A percentile compares a stretch with the other conserved stretches of the same genome.
phyloP scores from a whole-genome alignment of 1,284 basidiomycete species.

The Irpex lacteus region DNA sequence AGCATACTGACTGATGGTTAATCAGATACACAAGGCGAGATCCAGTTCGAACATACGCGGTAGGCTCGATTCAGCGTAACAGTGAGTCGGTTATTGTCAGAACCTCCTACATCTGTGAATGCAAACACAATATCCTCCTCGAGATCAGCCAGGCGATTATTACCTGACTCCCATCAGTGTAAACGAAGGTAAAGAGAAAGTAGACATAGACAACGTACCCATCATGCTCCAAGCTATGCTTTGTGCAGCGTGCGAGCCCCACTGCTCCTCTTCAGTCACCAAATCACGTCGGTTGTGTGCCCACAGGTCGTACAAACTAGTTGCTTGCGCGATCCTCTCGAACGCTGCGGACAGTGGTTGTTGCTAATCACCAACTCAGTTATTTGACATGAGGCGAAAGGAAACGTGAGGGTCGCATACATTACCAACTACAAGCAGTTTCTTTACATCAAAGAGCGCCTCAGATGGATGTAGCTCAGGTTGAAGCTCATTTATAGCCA shows the following conservation, averaged over 20 bases:
- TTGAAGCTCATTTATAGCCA: conserved; percentile 70
- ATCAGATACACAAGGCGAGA: neutral
- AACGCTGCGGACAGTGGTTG: conserved; percentile 72
- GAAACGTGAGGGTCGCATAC: conserved; percentile 29
- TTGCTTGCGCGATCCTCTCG: conserved; percentile 61
- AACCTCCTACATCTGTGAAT: conserved; percentile 54
- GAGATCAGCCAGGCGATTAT: conserved; percentile 55
- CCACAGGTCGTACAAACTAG: conserved; percentile 71
- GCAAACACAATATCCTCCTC: conserved; percentile 70
- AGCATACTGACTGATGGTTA: conserved; percentile 44
- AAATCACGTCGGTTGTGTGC: conserved; percentile 51
- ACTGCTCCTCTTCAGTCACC: conserved; percentile 57
- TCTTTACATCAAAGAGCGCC: conserved; percentile 68
- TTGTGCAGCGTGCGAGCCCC: conserved; percentile 70
- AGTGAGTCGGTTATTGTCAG: conserved; percentile 60
- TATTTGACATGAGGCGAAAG: neutral
- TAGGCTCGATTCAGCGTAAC: conserved; percentile 64
- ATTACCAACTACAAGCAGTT: conserved; percentile 55
- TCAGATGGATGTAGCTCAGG: conserved; percentile 73
- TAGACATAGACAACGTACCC: conserved; percentile 39
- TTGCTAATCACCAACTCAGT: conserved; percentile 40
- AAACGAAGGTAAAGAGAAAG: neutral
- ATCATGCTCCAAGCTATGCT: conserved; percentile 67
- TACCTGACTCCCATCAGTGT: conserved; percentile 44
- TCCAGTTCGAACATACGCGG: conserved; percentile 39